Evolutionary conservation across 2,329 filamentous ascomycete genomes (phyloP).

Genomic region (Fusarium heterosporum): DNA sequence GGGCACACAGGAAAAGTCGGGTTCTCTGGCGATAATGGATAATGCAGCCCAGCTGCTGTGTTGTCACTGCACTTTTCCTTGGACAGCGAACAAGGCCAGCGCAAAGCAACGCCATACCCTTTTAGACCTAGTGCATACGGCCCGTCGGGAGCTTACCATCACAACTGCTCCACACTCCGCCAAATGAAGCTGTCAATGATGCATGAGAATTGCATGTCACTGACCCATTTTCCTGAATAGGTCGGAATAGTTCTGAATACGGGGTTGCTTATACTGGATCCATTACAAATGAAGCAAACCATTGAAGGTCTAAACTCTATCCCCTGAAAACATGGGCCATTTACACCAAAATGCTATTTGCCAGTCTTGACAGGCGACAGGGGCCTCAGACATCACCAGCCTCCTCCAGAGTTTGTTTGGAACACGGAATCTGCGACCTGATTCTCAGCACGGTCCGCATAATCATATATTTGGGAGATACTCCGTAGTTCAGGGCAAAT

Average conservation of each 20-base stretch:
- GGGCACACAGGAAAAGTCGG: slow-evolving; percentile 24
- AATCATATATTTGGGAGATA: background rate
- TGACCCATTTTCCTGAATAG: background rate
- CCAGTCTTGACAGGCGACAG: slow-evolving; percentile 9
- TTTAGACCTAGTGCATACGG: slow-evolving; percentile 15
- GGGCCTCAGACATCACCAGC: slow-evolving; percentile 28
- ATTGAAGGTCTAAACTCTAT: background rate
- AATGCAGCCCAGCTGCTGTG: slow-evolving; percentile 28
- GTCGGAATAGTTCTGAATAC: background rate
- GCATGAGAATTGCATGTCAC: background rate
- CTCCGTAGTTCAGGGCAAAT: background rate
- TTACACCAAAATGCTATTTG: slow-evolving; percentile 1
- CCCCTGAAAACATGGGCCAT: background rate
- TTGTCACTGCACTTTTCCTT: slow-evolving; percentile 33
- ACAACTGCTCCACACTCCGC: slow-evolving; percentile 3
- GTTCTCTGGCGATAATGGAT: slow-evolving; percentile 33
- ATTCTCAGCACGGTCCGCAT: background rate
- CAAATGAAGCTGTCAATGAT: slow-evolving; percentile 1
- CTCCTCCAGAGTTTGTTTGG: slow-evolving; percentile 14
- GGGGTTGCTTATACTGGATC: background rate
- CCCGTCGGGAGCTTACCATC: slow-evolving; percentile 35
- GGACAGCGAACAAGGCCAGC: slow-evolving; percentile 22
- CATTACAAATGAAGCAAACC: background rate
- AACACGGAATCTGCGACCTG: background rate
- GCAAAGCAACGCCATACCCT: slow-evolving; percentile 17